Percentiles rank a stretch among this genome's conserved stretches.
These are phyloP conservation scores for Globisporangium sylvaticum DNA, from an alignment of 352 stramenopile genomes.

Conservation along the genomic window DNA sequence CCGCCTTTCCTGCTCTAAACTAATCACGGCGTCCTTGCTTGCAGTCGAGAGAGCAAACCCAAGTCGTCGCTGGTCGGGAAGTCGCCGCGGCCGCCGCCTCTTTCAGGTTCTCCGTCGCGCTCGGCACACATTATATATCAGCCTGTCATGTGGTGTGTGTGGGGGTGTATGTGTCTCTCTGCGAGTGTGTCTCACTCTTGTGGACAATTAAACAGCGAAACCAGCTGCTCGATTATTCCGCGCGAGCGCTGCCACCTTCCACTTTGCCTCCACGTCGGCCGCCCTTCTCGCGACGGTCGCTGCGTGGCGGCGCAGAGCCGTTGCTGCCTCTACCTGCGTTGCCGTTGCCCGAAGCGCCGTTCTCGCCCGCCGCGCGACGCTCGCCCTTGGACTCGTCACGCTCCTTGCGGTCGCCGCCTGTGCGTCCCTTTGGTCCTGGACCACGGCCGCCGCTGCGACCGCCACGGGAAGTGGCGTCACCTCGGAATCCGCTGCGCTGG, in stretches of 20 bases:
- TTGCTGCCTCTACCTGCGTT: conserved; percentile 18
- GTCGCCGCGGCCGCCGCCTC: background rate
- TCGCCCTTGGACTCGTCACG: conserved; percentile 53
- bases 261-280: conserved; percentile 64
- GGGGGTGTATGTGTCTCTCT: conserved; percentile 15
- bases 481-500: conserved; percentile 52
- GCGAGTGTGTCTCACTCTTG: conserved; percentile 3
- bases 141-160: conserved; percentile 19
- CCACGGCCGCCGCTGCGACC: conserved; percentile 46
- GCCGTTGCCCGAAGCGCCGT: conserved; percentile 32
- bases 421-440: conserved; percentile 47
- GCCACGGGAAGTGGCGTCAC: conserved; percentile 30
- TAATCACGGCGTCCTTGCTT: background rate
- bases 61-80: background rate
- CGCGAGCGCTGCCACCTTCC: conserved; percentile 38
- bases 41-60: background rate
- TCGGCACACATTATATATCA: conserved; percentile 12
- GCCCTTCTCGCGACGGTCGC: conserved; percentile 58
- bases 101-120: background rate
- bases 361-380: conserved; percentile 17
- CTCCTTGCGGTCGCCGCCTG: conserved; percentile 56
- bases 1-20: conserved; percentile 10
- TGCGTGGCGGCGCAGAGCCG: conserved; percentile 16
- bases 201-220: background rate
- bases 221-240: conserved; percentile 35